Conservation (phyloP, 257 asterid genomes). For the Phtheirospermum japonicum region DNA sequence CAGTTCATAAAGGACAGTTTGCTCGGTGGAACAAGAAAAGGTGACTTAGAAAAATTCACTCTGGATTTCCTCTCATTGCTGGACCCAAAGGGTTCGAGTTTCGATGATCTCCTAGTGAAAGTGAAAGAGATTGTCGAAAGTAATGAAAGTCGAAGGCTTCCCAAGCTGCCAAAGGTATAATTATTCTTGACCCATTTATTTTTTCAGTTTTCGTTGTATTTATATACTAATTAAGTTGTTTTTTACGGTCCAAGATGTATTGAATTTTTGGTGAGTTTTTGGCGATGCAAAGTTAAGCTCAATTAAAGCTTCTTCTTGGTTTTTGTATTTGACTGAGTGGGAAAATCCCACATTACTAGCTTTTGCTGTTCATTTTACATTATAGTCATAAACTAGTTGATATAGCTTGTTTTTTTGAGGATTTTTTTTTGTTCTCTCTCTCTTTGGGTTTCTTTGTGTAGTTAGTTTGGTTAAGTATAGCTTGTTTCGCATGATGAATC, state of each 20-base stretch:
- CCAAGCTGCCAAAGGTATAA: conserved; percentile 91
- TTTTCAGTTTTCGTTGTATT: neutral
- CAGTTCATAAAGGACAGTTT: conserved; percentile 69
- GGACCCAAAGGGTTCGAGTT: conserved; percentile 49
- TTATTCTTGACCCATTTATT: neutral
- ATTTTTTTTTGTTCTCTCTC: no score
- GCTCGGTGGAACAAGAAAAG: conserved; percentile 28
- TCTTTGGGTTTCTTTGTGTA: neutral
- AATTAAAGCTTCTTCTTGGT: neutral
- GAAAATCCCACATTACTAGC: neutral
- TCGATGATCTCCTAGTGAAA: conserved; percentile 50
- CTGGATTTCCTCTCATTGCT: conserved; percentile 40
- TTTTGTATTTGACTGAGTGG: conserved; percentile 2
- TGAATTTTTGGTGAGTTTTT: conserved; percentile 3
- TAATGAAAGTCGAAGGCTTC: conserved; percentile 88
- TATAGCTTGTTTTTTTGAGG: conserved; percentile 14
- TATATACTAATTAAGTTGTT: neutral
- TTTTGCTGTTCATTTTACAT: conserved; percentile 15
- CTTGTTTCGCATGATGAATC: neutral
- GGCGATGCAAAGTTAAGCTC: conserved; percentile 11
- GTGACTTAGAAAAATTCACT: conserved; percentile 40
- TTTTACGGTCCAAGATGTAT: neutral
- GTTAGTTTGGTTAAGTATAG: neutral
- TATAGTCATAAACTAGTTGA: neutral
- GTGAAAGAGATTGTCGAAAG: conserved; percentile 87